phyloP scores from a whole-genome alignment of 1,139 yeast genomes.

The Saccharomyces pastorianus region DNA sequence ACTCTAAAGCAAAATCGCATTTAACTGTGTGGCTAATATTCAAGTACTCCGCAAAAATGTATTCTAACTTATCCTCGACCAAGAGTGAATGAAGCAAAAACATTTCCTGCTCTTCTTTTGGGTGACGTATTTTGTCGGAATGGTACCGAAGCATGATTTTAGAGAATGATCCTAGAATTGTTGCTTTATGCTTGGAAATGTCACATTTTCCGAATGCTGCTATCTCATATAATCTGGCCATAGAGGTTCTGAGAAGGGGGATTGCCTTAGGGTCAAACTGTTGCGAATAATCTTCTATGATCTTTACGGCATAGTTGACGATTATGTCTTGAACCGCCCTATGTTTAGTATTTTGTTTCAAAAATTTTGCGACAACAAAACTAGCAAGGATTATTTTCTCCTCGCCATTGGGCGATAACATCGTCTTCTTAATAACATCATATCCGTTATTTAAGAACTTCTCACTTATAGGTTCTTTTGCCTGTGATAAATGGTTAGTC shows the following conservation, averaged over 20 bases:
- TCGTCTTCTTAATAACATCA: neutral
- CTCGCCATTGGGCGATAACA: conserved; percentile 7
- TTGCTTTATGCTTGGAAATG: neutral
- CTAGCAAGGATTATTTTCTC: neutral
- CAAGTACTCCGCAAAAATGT: neutral
- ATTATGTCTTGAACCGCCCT: neutral
- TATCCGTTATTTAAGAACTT: conserved; percentile 10
- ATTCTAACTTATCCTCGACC: neutral
- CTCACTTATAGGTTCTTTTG: conserved; percentile 16
- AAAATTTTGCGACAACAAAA: neutral
- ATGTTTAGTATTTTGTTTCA: neutral
- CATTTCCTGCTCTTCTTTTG: neutral
- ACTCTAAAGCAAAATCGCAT: neutral
- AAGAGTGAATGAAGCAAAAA: neutral
- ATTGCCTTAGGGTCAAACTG: neutral
- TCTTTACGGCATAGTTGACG: neutral
- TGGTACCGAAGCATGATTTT: neutral
- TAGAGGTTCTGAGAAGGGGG: neutral
- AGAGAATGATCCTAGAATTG: neutral
- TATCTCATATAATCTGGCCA: neutral
- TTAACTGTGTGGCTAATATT: neutral
- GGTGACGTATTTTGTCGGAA: neutral
- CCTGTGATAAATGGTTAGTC: conserved; percentile 23
- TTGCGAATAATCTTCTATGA: neutral
- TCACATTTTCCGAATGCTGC: neutral